These are phyloP conservation scores for Marasmius sp. DNA, from an alignment of 1,284 basidiomycete genomes.

Conservation along the genomic window DNA sequence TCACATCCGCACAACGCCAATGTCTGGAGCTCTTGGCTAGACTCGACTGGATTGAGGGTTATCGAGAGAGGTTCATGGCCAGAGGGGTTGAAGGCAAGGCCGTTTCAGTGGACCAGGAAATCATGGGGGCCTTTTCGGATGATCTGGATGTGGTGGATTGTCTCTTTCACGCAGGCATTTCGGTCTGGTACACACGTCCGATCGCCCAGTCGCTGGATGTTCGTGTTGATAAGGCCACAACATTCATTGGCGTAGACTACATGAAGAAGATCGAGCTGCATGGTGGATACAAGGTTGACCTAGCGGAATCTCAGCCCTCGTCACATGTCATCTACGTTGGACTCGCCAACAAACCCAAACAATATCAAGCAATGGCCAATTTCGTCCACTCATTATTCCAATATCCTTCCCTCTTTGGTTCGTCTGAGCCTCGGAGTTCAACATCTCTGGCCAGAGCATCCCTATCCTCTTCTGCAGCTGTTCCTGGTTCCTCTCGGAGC, in stretches of 20 bases:
- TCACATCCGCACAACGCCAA: too few relatives aligned
- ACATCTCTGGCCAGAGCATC: neutral
- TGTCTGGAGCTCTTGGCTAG: too few relatives aligned
- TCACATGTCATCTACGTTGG: conserved; percentile 7
- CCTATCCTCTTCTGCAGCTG: neutral
- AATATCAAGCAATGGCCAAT: neutral
- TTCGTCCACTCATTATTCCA: neutral
- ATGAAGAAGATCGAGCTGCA: neutral
- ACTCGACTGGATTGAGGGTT: too few relatives aligned
- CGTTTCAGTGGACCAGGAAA: neutral
- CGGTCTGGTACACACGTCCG: conserved; percentile 3
- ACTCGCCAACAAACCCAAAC: neutral
- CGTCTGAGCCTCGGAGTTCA: neutral
- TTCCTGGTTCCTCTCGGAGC: neutral
- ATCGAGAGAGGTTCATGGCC: neutral
- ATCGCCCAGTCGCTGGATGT: neutral
- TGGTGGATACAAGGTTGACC: neutral
- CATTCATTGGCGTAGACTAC: neutral
- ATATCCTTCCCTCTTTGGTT: neutral
- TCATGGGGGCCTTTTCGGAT: conserved; percentile 8
- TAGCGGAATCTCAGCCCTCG: neutral
- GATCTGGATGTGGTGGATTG: neutral
- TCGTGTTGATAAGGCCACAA: neutral
- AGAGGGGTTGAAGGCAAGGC: neutral
- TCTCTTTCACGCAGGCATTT: neutral